Evolutionary conservation across 331 rosid genomes (phyloP), one percentile per base, ranked within the genome.

Genomic region (Quercus phellos): DNA sequence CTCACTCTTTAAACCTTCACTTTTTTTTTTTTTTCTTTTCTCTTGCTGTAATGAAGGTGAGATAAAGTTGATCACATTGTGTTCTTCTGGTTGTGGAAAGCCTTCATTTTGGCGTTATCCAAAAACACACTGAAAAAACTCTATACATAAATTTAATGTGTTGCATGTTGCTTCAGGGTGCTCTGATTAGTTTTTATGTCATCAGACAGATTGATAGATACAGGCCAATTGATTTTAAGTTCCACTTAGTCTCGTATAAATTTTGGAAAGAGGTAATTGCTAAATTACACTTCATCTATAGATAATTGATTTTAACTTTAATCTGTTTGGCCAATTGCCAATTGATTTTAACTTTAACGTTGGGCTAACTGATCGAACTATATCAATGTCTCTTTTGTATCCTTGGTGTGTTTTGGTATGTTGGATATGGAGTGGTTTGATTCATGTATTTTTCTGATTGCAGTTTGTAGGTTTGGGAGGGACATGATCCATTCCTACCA

Each of bases 401-500:
- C 19, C 26, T 34, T 32, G 35, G 26, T 66, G 14, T 11, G 46
- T 66, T 66, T 66, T 21, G 5, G 14, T 34, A 22, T 17, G 51
- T 18, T 66, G 26, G 17, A 34, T 34, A 14, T 32, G 50, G n/a
- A 18, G 16, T 32, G 18, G 16, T 22, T 70, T 70, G 55, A 42
- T 70, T 34, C 27, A 3, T 34, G 11, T 26, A 13, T 79, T 42
- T 34, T 19, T 32, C 46, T 38, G 24, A 51, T 30, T 74, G 79
- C 83, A 81, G 89, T 78, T 85, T 78, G 55, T 80, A 69, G 82
- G 74, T 53, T 61, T 68, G 75, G 74, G 30, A 68, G 79, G 83
- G 87, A 79, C 71, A 90, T 90, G 64, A 58, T 73, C 81, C 86
- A 69, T 88, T 83, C 84, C 74, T 72, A 85, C 24, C 74, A 60